Base-by-base conservation (phyloP, 305 asterid species). In the Fraxinus floribunda region DNA sequence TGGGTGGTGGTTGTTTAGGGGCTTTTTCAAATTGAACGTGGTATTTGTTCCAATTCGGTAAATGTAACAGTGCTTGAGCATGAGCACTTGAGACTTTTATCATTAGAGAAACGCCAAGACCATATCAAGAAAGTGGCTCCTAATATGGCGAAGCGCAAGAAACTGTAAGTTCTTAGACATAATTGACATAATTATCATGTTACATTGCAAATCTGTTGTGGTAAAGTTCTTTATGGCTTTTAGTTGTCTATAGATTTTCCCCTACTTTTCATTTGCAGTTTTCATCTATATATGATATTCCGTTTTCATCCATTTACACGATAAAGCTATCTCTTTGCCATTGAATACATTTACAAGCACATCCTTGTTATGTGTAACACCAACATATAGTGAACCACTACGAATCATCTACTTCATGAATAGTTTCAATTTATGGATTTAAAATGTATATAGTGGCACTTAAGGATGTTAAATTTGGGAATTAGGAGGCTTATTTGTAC, bases 21-120 rank as follows among this genome's bases (percentile, higher is more conserved):
- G 75, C 97, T 96, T 83, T 96, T 94, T 90, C 80, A 94, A 88
- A 88, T 91, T 80, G 98, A 96, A 87, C 91, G 82, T 78, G 99
- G 99, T 79, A 83, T 96, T 85, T 96, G 99, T 92, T 85, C 93
- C 36, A 88, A 82, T n/a, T n/a, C n/a, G n/a, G n/a, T n/a, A n/a
- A n/a, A n/a, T n/a, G n/a, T n/a, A n/a, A n/a, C n/a, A n/a, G n/a
- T n/a, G n/a, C n/a, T n/a, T n/a, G n/a, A n/a, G n/a, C n/a, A n/a
- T n/a, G n/a, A n/a, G 86, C 89, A 89, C 89, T 85, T 94, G 77
- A 90, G 83, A 85, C 91, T 92, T 79, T 90, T 96, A 77, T 80
- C 94, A 77, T 78, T 82, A 85, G 97, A 90, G 84, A 91, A 90
- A 83, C 94, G 99, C 66, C 87, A 85, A 85, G 92, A 82, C 77